A percentile compares a stretch with the other conserved stretches of the same genome.
phyloP scores from a whole-genome alignment of 2,329 filamentous ascomycete species.

The Celoporthe dispersa region DNA sequence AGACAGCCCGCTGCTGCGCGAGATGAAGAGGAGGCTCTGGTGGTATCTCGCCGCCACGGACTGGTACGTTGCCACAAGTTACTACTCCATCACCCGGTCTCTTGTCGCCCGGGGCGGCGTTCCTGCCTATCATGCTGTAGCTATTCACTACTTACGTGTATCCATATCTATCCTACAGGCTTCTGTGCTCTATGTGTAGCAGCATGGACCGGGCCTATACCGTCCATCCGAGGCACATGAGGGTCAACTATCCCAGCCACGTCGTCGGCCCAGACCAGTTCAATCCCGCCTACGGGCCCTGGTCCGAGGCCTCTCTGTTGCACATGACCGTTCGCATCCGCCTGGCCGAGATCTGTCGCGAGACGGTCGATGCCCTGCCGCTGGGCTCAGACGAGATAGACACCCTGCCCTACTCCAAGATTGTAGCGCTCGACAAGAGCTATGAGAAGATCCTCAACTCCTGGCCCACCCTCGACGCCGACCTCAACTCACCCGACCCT shows the following conservation, averaged over 20 bases:
- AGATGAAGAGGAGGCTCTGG: conserved; percentile 49
- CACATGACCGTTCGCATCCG: conserved; percentile 30
- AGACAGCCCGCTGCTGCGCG: conserved; percentile 36
- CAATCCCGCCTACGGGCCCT: conserved; percentile 9
- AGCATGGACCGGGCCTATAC: conserved; percentile 43
- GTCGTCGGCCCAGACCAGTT: conserved; percentile 31
- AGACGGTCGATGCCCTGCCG: conserved; percentile 31
- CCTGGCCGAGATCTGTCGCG: conserved; percentile 33
- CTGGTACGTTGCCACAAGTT: conserved; percentile 40
- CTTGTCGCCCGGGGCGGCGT: too few species aligned
- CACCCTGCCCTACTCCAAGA: conserved; percentile 31
- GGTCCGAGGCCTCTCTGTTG: conserved; percentile 11
- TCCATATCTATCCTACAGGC: conserved; percentile 38
- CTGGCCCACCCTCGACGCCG: conserved; percentile 23
- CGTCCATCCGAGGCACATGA: conserved; percentile 45
- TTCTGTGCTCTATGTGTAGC: conserved; percentile 43
- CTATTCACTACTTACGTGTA: too few species aligned
- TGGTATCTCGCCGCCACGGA: conserved; percentile 49
- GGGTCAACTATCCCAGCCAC: conserved; percentile 44
- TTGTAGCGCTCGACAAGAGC: conserved; percentile 32
- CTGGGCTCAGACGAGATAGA: conserved; percentile 28
- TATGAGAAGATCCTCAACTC: conserved; percentile 31
- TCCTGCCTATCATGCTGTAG: too few species aligned
- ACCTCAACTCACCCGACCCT: conserved; percentile 6
- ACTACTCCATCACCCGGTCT: too few species aligned